phyloP scores from a whole-genome alignment of 2,329 filamentous ascomycete species.

The Thermoascus crustaceus region DNA sequence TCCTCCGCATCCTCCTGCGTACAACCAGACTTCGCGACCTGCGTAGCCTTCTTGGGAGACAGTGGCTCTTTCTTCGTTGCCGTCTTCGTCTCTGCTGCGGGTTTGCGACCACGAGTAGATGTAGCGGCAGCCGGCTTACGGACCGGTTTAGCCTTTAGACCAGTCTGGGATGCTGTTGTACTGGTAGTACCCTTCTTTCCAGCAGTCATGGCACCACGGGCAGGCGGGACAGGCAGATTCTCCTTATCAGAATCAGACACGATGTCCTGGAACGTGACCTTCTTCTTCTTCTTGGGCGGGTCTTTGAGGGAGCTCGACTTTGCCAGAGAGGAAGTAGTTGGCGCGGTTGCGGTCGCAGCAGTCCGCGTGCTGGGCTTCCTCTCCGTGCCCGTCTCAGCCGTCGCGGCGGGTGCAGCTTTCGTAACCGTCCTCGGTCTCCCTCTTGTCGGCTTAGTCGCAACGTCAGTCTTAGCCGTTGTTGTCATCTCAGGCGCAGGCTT shows the following conservation, averaged over 20 bases:
- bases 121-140: constrained; percentile 31
- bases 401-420: constrained; percentile 10
- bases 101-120: constrained; percentile 23
- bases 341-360: constrained; percentile 7
- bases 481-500: constrained; percentile 9
- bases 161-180: constrained; percentile 21
- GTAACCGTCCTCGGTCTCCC: constrained; percentile 23
- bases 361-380: constrained; percentile 10
- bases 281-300: constrained; percentile 35
- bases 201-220: constrained; percentile 12
- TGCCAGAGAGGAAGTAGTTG: constrained; percentile 18
- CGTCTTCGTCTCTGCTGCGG: constrained; percentile 22
- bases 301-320: constrained; percentile 24
- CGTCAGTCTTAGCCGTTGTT: constrained; percentile 8
- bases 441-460: constrained; percentile 9
- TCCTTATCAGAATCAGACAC: constrained; percentile 34
- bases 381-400: constrained; percentile 10
- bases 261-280: constrained; percentile 40
- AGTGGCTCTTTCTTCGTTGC: constrained; percentile 35
- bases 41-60: constrained; percentile 42
- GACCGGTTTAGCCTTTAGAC: constrained; percentile 38
- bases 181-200: constrained; percentile 18
- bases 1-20: constrained; percentile 32
- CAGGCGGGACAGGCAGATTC: constrained; percentile 22
- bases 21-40: constrained; percentile 34